Conservation (phyloP, 805 yeast species). For the Lipomyces starkeyi region DNA sequence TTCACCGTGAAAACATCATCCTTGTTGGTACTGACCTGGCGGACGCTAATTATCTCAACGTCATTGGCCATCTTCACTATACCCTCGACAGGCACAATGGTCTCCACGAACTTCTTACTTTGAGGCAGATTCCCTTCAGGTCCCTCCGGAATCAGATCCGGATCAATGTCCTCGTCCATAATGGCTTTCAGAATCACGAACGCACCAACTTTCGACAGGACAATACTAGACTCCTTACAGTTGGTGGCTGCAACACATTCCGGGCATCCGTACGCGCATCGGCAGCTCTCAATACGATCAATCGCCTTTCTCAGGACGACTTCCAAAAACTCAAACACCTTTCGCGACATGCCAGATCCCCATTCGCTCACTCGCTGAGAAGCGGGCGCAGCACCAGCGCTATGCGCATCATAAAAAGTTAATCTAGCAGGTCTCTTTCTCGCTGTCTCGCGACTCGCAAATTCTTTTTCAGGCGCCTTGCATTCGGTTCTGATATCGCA, state of each 20-base stretch:
- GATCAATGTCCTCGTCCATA: constrained; percentile 58
- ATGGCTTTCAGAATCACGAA: constrained; percentile 67
- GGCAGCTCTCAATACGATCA: constrained; percentile 65
- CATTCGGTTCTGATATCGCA: constrained; percentile 87
- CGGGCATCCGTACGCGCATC: constrained; percentile 71
- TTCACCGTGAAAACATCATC: constrained; percentile 19
- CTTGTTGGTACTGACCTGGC: constrained; percentile 2
- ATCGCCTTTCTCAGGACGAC: constrained; percentile 66
- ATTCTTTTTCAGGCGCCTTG: constrained; percentile 96
- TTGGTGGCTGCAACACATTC: constrained; percentile 82
- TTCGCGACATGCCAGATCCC: constrained; percentile 66
- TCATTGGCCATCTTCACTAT: constrained; percentile 68
- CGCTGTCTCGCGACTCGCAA: constrained; percentile 72
- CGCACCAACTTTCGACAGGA: constrained; percentile 87
- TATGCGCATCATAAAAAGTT: constrained; percentile 81
- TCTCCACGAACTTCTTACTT: constrained; percentile 60
- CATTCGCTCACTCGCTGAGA: neutral
- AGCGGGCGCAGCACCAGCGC: constrained; percentile 47
- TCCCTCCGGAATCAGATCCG: constrained; percentile 58
- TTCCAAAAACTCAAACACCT: constrained; percentile 80
- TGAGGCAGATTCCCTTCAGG: constrained; percentile 80
- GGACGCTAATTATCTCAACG: constrained; percentile 45
- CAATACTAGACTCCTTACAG: constrained; percentile 82
- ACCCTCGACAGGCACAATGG: constrained; percentile 61
- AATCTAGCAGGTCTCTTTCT: constrained; percentile 87